Percentiles rank a stretch among this genome's conserved stretches.
Conservation (phyloP, 352 stramenopile genomes). For the Ophiocytium majus region DNA sequence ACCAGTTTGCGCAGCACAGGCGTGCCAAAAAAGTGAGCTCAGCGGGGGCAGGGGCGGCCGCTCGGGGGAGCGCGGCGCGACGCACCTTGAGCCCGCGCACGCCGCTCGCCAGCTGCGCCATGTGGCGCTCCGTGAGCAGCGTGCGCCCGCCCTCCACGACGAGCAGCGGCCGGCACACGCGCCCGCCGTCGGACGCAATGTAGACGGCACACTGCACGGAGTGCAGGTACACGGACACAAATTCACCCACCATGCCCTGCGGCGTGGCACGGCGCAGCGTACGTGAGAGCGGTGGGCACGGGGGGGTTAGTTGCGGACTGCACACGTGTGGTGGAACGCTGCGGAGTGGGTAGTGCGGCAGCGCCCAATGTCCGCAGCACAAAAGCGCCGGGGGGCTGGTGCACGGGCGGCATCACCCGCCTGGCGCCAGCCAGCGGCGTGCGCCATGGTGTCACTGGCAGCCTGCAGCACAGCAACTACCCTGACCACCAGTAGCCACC, state of each 20-base stretch:
- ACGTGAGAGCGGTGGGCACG: background rate
- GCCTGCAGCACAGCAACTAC: background rate
- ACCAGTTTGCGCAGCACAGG: too few relatives aligned
- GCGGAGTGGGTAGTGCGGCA: too few relatives aligned
- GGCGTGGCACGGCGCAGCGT: background rate
- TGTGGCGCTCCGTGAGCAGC: constrained; percentile 86
- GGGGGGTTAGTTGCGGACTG: too few relatives aligned
- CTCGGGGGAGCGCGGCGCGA: too few relatives aligned
- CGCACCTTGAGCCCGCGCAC: background rate
- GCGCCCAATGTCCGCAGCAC: too few relatives aligned
- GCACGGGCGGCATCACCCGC: too few relatives aligned
- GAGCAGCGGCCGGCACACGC: constrained; percentile 94
- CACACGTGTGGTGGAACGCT: too few relatives aligned
- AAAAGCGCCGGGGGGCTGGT: too few relatives aligned
- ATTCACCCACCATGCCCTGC: constrained; percentile 78
- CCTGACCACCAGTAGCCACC: background rate
- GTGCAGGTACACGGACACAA: constrained; percentile 98
- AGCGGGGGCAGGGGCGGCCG: too few relatives aligned
- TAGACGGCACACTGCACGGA: constrained; percentile 93
- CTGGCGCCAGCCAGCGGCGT: too few relatives aligned
- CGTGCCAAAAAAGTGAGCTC: too few relatives aligned
- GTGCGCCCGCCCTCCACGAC: constrained; percentile 75
- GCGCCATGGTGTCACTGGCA: too few relatives aligned
- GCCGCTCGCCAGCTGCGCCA: constrained; percentile 76
- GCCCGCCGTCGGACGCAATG: constrained; percentile 94